Percentiles rank a stretch among this genome's conserved stretches.
phyloP scores from a whole-genome alignment of 2,329 filamentous ascomycete species.

The Phyllosticta ampelicida region DNA sequence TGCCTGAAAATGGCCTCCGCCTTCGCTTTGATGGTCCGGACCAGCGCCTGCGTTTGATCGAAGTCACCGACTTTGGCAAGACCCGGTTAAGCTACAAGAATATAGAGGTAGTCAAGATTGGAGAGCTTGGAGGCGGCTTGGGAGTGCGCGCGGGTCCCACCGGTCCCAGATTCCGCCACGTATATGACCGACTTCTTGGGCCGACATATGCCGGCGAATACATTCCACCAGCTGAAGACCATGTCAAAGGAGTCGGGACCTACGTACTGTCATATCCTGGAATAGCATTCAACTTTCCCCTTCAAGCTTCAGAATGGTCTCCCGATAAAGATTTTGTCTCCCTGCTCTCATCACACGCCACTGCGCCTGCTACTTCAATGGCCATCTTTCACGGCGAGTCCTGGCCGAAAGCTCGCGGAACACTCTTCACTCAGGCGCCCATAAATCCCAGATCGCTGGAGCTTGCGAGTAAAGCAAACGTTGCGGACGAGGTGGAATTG shows the following conservation, averaged over 20 bases:
- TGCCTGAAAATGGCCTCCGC: conserved; percentile 79
- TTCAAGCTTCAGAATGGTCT: conserved; percentile 65
- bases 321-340: conserved; percentile 72
- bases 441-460: conserved; percentile 63
- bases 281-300: conserved; percentile 81
- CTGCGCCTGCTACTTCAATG: conserved; percentile 71
- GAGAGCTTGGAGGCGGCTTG: conserved; percentile 15
- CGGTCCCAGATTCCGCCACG: conserved; percentile 73
- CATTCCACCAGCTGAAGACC: conserved; percentile 49
- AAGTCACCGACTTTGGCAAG: conserved; percentile 82
- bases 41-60: conserved; percentile 81
- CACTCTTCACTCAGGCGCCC: conserved; percentile 64
- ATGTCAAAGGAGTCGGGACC: conserved; percentile 49
- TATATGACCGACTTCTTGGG: conserved; percentile 88
- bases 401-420: conserved; percentile 72
- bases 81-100: conserved; percentile 73
- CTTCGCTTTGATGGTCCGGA: conserved; percentile 90
- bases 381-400: conserved; percentile 83
- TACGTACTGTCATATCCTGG: conserved; percentile 94
- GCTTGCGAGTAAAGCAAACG: conserved; percentile 55
- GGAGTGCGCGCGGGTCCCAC: conserved; percentile 24
- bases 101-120: conserved; percentile 63
- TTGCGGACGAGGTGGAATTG: conserved; percentile 77
- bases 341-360: conserved; percentile 67
- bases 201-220: conserved; percentile 94